phyloP scores from a whole-genome alignment of 306 rosid species.

The Nissolia schottii region DNA sequence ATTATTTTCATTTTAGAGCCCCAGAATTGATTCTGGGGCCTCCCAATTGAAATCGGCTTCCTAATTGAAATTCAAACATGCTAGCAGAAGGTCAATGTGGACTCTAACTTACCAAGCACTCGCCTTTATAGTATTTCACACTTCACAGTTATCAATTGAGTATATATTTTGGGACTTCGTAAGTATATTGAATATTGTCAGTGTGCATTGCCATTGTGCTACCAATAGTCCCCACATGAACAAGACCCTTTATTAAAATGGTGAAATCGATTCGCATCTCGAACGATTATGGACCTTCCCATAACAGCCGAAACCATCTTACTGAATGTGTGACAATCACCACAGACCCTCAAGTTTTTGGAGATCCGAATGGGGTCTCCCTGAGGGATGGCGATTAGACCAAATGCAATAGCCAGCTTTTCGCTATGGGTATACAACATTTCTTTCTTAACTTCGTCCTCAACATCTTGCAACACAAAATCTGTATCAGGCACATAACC shows the following conservation, averaged over 20 bases:
- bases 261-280: constrained; percentile 73
- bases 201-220: constrained; percentile 6
- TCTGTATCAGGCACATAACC: constrained; percentile 65
- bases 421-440: constrained; percentile 67
- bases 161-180: neutral
- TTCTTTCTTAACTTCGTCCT: constrained; percentile 62
- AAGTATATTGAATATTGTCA: neutral
- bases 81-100: neutral
- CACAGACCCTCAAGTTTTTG: constrained; percentile 76
- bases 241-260: constrained; percentile 65
- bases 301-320: constrained; percentile 57
- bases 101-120: neutral
- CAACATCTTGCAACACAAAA: constrained; percentile 76
- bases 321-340: constrained; percentile 74
- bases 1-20: too few relatives aligned
- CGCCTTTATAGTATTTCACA: neutral
- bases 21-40: too few relatives aligned
- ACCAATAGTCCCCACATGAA: constrained; percentile 81
- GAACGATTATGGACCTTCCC: constrained; percentile 52
- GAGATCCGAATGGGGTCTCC: constrained; percentile 60
- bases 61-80: too few relatives aligned
- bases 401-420: constrained; percentile 80
- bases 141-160: neutral
- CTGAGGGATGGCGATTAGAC: constrained; percentile 44
- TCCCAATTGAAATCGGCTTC: too few relatives aligned